A percentile compares a stretch with the other conserved stretches of the same genome.
phyloP scores from a whole-genome alignment of 2,329 filamentous ascomycete genomes.

The Arachnopeziza araneosa region DNA sequence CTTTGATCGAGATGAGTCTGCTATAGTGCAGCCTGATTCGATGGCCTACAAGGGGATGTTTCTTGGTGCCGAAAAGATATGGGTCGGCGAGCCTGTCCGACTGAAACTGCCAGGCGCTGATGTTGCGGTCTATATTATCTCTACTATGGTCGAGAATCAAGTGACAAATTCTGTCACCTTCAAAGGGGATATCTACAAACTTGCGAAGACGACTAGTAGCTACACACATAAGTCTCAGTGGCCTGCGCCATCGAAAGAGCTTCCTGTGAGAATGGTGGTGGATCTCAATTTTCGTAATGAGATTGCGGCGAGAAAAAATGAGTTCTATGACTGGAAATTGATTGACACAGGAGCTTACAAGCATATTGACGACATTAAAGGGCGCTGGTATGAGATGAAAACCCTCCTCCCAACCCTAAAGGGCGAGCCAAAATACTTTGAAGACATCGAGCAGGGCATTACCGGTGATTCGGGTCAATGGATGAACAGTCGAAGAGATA shows the following conservation, averaged over 20 bases:
- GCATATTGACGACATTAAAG: slow-evolving; percentile 45
- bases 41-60: slow-evolving; percentile 48
- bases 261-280: slow-evolving; percentile 40
- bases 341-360: slow-evolving; percentile 27
- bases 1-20: slow-evolving; percentile 40
- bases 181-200: slow-evolving; percentile 47
- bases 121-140: slow-evolving; percentile 42
- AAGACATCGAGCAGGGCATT: slow-evolving; percentile 30
- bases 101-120: slow-evolving; percentile 33
- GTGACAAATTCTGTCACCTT: slow-evolving; percentile 34
- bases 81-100: slow-evolving; percentile 53
- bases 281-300: slow-evolving; percentile 41
- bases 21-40: slow-evolving; percentile 34
- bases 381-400: slow-evolving; percentile 55
- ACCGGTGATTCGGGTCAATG: slow-evolving; percentile 37
- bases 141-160: slow-evolving; percentile 31
- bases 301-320: slow-evolving; percentile 32
- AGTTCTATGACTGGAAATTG: slow-evolving; percentile 29
- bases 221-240: slow-evolving; percentile 32
- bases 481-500: slow-evolving; percentile 43
- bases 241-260: slow-evolving; percentile 33
- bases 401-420: slow-evolving; percentile 39
- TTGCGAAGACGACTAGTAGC: slow-evolving; percentile 35
- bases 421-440: slow-evolving; percentile 30
- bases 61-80: slow-evolving; percentile 54